Evolutionary conservation across 2,329 filamentous ascomycete species (phyloP).

Genomic region (Colletotrichum sp.): DNA sequence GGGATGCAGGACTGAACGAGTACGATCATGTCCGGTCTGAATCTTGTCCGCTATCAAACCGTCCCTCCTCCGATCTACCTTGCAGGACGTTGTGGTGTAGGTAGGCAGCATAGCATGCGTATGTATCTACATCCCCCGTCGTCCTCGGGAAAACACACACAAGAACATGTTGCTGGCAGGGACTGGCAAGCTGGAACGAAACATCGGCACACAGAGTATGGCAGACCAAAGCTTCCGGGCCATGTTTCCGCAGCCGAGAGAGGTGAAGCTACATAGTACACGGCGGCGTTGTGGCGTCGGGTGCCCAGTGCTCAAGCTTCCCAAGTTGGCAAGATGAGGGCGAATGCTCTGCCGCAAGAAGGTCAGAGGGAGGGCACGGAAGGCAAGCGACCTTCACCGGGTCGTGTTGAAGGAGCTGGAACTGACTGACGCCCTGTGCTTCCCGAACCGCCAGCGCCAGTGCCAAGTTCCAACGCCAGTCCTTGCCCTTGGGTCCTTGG

Average conservation of each 20-base stretch:
- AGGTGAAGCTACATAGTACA: neutral
- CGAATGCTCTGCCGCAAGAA: neutral
- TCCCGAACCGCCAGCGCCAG: neutral
- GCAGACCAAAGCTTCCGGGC: neutral
- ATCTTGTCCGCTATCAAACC: neutral
- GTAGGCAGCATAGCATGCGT: too few relatives aligned
- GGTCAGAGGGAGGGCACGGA: neutral
- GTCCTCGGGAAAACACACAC: neutral
- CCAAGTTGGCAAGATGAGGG: neutral
- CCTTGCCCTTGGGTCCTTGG: neutral
- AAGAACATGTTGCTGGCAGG: neutral
- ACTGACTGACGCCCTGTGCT: conserved; percentile 15
- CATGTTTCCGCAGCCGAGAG: neutral
- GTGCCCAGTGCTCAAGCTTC: conserved; percentile 18
- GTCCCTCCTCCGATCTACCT: neutral
- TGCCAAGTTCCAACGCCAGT: neutral
- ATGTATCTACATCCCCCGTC: neutral
- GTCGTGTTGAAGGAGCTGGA: neutral
- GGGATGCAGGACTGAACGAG: neutral
- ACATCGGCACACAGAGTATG: neutral
- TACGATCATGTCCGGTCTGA: neutral
- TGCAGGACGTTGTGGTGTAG: neutral
- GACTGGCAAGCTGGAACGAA: neutral
- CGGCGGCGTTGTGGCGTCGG: conserved; percentile 9
- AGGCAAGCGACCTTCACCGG: neutral